Percentiles rank a stretch among this genome's conserved stretches.
phyloP scores from a whole-genome alignment of 2,329 filamentous ascomycete genomes.

The Aphanocladium album region DNA sequence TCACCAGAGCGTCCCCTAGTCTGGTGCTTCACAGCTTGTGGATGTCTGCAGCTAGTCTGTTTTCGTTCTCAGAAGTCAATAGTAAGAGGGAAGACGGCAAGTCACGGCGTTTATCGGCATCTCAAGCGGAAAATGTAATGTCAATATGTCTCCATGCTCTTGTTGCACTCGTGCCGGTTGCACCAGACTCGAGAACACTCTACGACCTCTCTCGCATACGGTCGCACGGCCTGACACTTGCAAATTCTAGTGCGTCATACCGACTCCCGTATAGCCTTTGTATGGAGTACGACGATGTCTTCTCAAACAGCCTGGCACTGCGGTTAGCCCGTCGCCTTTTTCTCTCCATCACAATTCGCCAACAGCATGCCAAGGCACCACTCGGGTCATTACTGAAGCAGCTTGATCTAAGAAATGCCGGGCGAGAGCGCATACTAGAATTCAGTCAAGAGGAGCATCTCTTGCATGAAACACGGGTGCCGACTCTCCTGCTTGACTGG shows the following conservation, averaged over 20 bases:
- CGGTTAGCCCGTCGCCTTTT: conserved; percentile 55
- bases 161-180: conserved; percentile 51
- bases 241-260: conserved; percentile 40
- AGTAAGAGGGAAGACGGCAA: neutral
- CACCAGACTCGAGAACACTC: conserved; percentile 42
- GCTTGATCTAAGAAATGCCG: conserved; percentile 46
- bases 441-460: conserved; percentile 48
- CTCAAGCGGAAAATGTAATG: conserved; percentile 50
- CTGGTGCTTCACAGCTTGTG: conserved; percentile 61
- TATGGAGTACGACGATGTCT: conserved; percentile 58
- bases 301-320: conserved; percentile 55
- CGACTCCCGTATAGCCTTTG: conserved; percentile 46
- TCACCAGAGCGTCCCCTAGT: conserved; percentile 52
- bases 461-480: conserved; percentile 52
- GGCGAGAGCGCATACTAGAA: conserved; percentile 39
- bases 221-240: conserved; percentile 47
- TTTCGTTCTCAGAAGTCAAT: conserved; percentile 44
- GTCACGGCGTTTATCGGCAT: conserved; percentile 17
- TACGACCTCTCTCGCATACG: conserved; percentile 58
- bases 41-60: conserved; percentile 54
- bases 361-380: conserved; percentile 46
- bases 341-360: conserved; percentile 49
- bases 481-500: conserved; percentile 62
- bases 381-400: conserved; percentile 47
- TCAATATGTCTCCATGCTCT: conserved; percentile 60